Percentiles rank a stretch among this genome's conserved stretches.
Conservation (phyloP, 202 grass and related monocot genomes). For the Carex arenaria region DNA sequence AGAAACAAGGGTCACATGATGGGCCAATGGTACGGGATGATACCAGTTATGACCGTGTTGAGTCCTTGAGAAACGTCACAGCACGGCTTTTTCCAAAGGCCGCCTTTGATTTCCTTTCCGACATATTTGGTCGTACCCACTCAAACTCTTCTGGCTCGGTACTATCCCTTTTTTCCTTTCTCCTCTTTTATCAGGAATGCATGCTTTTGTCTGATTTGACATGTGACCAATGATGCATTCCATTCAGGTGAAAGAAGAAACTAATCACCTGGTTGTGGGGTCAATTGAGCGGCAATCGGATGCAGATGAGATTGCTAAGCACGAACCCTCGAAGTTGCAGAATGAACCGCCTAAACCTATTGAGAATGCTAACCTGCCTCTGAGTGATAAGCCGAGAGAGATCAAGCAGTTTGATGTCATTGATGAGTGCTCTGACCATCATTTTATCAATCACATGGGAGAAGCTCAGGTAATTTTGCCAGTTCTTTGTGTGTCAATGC, state of each 20-base stretch:
- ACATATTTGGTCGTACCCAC: constrained; percentile 43
- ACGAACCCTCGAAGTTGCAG: constrained; percentile 25
- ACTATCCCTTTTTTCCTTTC: constrained; percentile 31
- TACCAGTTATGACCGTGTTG: constrained; percentile 48
- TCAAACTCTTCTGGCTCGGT: constrained; percentile 45
- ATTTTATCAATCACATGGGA: constrained; percentile 59
- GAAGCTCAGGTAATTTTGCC: constrained; percentile 39
- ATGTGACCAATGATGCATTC: constrained; percentile 27
- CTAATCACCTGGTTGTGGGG: constrained; percentile 52
- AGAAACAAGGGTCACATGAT: constrained; percentile 35
- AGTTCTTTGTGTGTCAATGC: background rate
- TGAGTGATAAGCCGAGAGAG: constrained; percentile 37
- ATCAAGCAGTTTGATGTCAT: constrained; percentile 68
- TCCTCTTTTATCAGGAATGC: background rate
- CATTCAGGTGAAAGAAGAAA: constrained; percentile 40
- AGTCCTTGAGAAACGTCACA: constrained; percentile 46
- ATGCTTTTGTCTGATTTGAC: background rate
- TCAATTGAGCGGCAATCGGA: constrained; percentile 35
- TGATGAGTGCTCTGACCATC: constrained; percentile 67
- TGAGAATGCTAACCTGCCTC: constrained; percentile 32
- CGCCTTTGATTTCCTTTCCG: constrained; percentile 64
- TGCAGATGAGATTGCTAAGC: constrained; percentile 26
- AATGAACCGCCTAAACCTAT: constrained; percentile 30
- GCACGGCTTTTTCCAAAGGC: constrained; percentile 46
- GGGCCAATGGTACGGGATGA: constrained; percentile 43